These are phyloP conservation scores for Botrytis fabae DNA, from an alignment of 2,329 filamentous ascomycete genomes.

Conservation along the genomic window DNA sequence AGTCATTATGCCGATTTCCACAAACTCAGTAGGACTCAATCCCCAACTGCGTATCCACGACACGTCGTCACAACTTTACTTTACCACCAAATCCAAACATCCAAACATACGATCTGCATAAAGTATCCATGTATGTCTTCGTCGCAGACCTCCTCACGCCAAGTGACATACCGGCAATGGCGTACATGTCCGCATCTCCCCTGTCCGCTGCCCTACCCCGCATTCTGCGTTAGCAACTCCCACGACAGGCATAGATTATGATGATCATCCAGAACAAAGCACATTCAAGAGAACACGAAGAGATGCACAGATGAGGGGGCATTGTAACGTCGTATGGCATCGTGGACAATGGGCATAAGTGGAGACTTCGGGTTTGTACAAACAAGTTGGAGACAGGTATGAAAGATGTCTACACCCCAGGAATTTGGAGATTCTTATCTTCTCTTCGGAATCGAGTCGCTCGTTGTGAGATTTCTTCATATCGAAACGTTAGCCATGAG, in stretches of 20 bases:
- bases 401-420: neutral
- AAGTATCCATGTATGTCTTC: neutral
- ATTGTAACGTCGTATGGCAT: conserved; percentile 19
- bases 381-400: neutral
- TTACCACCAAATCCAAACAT: neutral
- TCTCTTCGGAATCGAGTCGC: neutral
- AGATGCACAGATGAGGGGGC: conserved; percentile 14
- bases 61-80: neutral
- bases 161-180: conserved; percentile 8
- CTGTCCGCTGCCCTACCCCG: conserved; percentile 11
- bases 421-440: neutral
- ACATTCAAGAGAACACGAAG: neutral
- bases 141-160: neutral
- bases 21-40: neutral
- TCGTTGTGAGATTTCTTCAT: neutral
- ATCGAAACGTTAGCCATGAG: neutral
- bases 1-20: neutral
- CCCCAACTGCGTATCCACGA: neutral
- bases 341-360: neutral
- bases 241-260: conserved; percentile 3
- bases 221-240: conserved; percentile 8
- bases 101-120: neutral
- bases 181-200: neutral
- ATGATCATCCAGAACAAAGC: neutral
- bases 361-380: neutral